phyloP scores from a whole-genome alignment of 805 yeast species.

The Candida palmyrensis region DNA sequence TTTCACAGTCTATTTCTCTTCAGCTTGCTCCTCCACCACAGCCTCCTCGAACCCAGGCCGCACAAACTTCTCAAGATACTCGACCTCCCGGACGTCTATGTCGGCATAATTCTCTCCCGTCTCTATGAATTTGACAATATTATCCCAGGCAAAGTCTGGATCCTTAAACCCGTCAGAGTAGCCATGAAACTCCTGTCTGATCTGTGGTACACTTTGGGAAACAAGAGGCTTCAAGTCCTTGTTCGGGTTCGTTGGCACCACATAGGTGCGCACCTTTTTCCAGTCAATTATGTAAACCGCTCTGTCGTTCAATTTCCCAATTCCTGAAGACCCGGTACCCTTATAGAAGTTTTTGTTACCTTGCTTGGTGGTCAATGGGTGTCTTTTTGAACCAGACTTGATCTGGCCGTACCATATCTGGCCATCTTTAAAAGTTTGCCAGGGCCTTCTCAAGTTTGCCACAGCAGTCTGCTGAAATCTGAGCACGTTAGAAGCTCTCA shows the following conservation, averaged over 20 bases:
- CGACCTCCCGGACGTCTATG: conserved; percentile 29
- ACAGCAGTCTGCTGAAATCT: conserved; percentile 42
- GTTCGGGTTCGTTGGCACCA: conserved; percentile 54
- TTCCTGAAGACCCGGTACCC: conserved; percentile 94
- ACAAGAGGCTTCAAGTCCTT: conserved; percentile 67
- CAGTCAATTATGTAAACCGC: conserved; percentile 80
- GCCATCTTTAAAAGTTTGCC: conserved; percentile 84
- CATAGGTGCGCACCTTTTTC: conserved; percentile 85
- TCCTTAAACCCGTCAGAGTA: conserved; percentile 68
- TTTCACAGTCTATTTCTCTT: too few relatives aligned
- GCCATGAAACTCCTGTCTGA: conserved; percentile 65
- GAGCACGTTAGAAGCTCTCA: conserved; percentile 47
- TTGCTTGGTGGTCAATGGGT: conserved; percentile 81
- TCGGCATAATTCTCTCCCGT: conserved; percentile 53
- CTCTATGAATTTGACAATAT: conserved; percentile 70
- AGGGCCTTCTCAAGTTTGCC: conserved; percentile 68
- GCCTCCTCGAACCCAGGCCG: conserved; percentile 20
- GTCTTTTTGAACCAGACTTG: conserved; percentile 79
- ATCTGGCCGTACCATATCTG: conserved; percentile 75
- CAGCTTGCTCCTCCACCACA: too few relatives aligned
- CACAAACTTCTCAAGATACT: conserved; percentile 32
- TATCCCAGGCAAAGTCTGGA: conserved; percentile 65
- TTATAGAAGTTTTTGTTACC: conserved; percentile 93
- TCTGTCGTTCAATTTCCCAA: conserved; percentile 70
- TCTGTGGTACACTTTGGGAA: conserved; percentile 64